phyloP scores from a whole-genome alignment of 345 rosid species.

The Pelargonium nanum region DNA sequence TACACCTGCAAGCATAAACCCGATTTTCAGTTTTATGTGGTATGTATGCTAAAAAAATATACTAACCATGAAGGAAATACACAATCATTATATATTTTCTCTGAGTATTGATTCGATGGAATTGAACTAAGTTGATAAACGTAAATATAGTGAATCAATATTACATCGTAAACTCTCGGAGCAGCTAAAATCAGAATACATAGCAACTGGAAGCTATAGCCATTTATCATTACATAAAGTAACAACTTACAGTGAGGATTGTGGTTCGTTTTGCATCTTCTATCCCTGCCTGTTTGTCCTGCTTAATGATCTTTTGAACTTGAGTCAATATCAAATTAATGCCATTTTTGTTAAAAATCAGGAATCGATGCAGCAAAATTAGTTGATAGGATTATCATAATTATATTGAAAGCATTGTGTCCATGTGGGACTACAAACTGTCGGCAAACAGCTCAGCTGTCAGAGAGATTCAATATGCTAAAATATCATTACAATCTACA shows the following conservation, averaged over 20 bases:
- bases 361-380: neutral
- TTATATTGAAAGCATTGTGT: too few relatives aligned
- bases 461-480: neutral
- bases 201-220: too few relatives aligned
- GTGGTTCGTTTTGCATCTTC: neutral
- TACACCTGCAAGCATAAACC: neutral
- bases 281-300: neutral
- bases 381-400: neutral
- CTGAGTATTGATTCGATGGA: neutral
- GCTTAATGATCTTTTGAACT: neutral
- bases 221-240: too few relatives aligned
- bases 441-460: too few relatives aligned
- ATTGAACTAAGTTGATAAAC: neutral
- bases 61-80: neutral
- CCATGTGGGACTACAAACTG: too few relatives aligned
- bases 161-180: neutral
- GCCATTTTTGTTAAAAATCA: neutral
- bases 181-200: too few relatives aligned
- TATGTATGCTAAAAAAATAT: too few relatives aligned
- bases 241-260: neutral
- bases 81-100: neutral
- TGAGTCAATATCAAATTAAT: neutral
- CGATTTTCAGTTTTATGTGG: neutral
- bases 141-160: too few relatives aligned
- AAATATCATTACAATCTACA: neutral